Evolutionary conservation across 192 early-diverging fungal species (phyloP), one percentile per base, ranked within the genome.

Genomic region (Dimargaris xerosporica): DNA sequence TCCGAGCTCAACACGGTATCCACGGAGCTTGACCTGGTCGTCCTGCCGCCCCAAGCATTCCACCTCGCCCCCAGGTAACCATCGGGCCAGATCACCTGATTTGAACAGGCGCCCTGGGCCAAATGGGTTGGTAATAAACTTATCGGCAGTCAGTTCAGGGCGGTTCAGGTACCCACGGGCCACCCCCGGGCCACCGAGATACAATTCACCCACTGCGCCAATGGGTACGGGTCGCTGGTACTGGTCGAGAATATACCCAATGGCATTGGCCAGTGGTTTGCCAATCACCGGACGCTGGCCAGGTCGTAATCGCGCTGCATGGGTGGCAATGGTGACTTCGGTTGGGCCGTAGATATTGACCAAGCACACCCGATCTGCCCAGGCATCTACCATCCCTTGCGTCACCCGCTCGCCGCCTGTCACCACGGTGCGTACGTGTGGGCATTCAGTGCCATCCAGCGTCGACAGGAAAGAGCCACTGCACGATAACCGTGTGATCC

Each of bases 41-140:
- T 74, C 72, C 9, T 44, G 62, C 4, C 72, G 66, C 5, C 72
- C 72, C 0, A 79, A 19, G 45, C 44, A 66, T 2, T 62, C 54
- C 1, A 74, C 11, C 34, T 69, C 62, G 11, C 72, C 72, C n/a
- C 66, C 62, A 42, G 66, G 66, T 1, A 70, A 61, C 44, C 65
- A 67, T 15, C 54, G 43, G 1, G 43, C 68, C 7, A 74, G 48
- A n/a, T n/a, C n/a, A n/a, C n/a, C n/a, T n/a, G n/a, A n/a, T n/a
- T n/a, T n/a, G n/a, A n/a, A n/a, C n/a, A 30, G 69, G 68, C 17
- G 68, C 72, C 26, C 68, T 63, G 34, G 46, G 68, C 58, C 67
- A 74, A 54, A 74, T 68, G 28, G 67, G 65, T 3, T 58, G 52
- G 53, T 72, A 69, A n/a, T 72, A 59, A 44, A 72, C n/a, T n/a